Evolutionary conservation across 371 early-diverging fungal species (phyloP).

Genomic region (Actinomortierella ambigua): DNA sequence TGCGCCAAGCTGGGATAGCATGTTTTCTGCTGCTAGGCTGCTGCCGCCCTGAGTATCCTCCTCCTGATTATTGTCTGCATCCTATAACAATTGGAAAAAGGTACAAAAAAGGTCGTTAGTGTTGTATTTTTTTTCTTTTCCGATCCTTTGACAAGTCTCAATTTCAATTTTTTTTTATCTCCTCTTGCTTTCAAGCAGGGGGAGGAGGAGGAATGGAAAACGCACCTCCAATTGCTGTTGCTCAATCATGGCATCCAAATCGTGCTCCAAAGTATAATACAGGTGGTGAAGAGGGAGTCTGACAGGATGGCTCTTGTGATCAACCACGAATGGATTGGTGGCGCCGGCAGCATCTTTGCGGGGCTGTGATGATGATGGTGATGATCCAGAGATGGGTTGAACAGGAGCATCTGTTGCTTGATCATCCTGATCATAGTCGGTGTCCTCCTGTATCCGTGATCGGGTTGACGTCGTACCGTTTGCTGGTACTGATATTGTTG

Average conservation of each 20-base stretch:
- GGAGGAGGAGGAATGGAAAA: no score
- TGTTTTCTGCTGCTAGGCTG: conserved; percentile 53
- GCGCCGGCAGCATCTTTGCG: background rate
- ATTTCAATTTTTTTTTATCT: no score
- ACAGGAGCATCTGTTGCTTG: background rate
- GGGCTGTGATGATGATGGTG: background rate
- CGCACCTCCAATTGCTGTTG: conserved; percentile 59
- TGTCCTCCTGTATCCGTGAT: conserved; percentile 21
- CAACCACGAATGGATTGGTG: conserved; percentile 7
- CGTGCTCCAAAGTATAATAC: conserved; percentile 82
- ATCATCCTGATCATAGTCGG: conserved; percentile 4
- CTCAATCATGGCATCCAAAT: conserved; percentile 72
- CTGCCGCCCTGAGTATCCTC: conserved; percentile 50
- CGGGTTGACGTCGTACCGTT: background rate
- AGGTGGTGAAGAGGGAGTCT: conserved; percentile 66
- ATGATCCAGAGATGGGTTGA: no score
- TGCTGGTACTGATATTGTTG: background rate
- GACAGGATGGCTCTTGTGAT: conserved; percentile 10
- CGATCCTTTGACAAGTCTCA: no score
- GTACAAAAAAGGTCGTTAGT: no score
- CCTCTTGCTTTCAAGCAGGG: no score
- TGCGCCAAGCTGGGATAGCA: conserved; percentile 55
- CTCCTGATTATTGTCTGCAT: conserved; percentile 55
- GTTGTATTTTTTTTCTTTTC: no score
- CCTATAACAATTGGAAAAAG: no score